phyloP scores from a whole-genome alignment of 2,329 filamentous ascomycete genomes.

The Arthrobotrys entomopaga region DNA sequence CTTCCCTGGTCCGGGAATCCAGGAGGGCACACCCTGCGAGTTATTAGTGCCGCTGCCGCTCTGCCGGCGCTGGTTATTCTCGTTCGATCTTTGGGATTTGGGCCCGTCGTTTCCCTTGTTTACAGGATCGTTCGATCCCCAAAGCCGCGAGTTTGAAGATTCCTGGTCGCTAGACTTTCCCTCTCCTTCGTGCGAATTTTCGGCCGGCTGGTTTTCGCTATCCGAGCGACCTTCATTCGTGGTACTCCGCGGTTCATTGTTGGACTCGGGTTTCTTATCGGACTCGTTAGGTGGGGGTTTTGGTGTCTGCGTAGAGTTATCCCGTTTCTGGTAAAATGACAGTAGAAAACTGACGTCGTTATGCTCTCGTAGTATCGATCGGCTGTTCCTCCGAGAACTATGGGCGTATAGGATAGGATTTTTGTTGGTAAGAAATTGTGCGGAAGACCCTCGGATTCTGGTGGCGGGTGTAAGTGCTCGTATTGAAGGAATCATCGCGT shows the following conservation, averaged over 20 bases:
- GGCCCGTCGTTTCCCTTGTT: slow-evolving; percentile 35
- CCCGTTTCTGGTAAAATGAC: slow-evolving; percentile 18
- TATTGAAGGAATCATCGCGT: slow-evolving; percentile 50
- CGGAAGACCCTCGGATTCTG: slow-evolving; percentile 35
- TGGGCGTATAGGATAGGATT: slow-evolving; percentile 5
- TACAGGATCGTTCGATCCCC: slow-evolving; percentile 8
- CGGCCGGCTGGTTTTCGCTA: not conserved
- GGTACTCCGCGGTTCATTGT: not conserved
- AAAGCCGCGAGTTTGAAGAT: not conserved
- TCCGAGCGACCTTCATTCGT: slow-evolving; percentile 4
- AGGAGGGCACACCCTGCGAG: slow-evolving; percentile 18
- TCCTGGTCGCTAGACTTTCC: not conserved
- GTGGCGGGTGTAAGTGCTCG: slow-evolving; percentile 34
- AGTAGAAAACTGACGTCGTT: slow-evolving; percentile 9
- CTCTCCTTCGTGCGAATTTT: slow-evolving; percentile 5
- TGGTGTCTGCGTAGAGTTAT: slow-evolving; percentile 21
- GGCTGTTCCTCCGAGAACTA: not conserved
- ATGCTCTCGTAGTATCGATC: not conserved
- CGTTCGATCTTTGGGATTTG: slow-evolving; percentile 19
- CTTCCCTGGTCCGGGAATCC: slow-evolving; percentile 31
- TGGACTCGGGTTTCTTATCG: slow-evolving; percentile 27
- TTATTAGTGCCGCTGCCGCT: slow-evolving; percentile 10
- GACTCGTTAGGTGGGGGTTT: not conserved
- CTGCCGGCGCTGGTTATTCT: slow-evolving; percentile 14
- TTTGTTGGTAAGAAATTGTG: slow-evolving; percentile 30